A percentile compares a stretch with the other conserved stretches of the same genome.
These are phyloP conservation scores for Trypanosoma boissoni DNA, from an alignment of 208 protist genomes.

Conservation along the genomic window DNA sequence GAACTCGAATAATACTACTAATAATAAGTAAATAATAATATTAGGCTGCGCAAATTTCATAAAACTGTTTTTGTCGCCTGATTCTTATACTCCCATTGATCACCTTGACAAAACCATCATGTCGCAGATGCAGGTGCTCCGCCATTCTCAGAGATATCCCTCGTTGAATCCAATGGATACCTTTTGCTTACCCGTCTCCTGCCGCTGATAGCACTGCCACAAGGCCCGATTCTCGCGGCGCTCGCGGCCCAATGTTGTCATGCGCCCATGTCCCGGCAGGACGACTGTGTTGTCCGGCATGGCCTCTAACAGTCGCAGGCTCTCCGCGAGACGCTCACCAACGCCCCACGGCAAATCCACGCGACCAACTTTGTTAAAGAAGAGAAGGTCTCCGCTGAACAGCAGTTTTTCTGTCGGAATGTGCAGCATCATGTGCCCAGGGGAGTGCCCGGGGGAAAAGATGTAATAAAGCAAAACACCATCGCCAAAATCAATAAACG, in stretches of 20 bases:
- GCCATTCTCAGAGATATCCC: slow-evolving; percentile 80
- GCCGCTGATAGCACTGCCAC: slow-evolving; percentile 64
- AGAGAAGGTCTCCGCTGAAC: slow-evolving; percentile 86
- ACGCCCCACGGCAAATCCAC: slow-evolving; percentile 84
- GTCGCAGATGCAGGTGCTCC: too few species aligned
- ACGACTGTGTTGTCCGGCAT: slow-evolving; percentile 82
- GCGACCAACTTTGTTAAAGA: slow-evolving; percentile 77
- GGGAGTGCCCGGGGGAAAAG: slow-evolving; percentile 86
- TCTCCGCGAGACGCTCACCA: slow-evolving; percentile 79
- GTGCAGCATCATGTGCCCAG: slow-evolving; percentile 88
- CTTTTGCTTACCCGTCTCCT: slow-evolving; percentile 53
- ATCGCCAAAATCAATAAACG: slow-evolving; percentile 78
- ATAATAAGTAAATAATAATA: too few species aligned
- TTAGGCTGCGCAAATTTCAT: too few species aligned
- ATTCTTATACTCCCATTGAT: too few species aligned
- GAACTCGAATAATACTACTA: too few species aligned
- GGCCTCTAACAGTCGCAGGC: slow-evolving; percentile 64
- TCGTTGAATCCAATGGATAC: slow-evolving; percentile 82
- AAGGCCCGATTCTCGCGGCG: slow-evolving; percentile 73
- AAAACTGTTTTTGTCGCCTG: too few species aligned
- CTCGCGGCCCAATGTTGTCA: slow-evolving; percentile 84
- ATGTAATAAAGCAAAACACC: slow-evolving; percentile 79
- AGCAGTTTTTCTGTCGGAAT: slow-evolving; percentile 78
- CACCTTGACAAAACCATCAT: too few species aligned
- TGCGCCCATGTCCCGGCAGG: slow-evolving; percentile 79